phyloP scores from a whole-genome alignment of 1,139 yeast species.

The Magnusiomyces starmeri region DNA sequence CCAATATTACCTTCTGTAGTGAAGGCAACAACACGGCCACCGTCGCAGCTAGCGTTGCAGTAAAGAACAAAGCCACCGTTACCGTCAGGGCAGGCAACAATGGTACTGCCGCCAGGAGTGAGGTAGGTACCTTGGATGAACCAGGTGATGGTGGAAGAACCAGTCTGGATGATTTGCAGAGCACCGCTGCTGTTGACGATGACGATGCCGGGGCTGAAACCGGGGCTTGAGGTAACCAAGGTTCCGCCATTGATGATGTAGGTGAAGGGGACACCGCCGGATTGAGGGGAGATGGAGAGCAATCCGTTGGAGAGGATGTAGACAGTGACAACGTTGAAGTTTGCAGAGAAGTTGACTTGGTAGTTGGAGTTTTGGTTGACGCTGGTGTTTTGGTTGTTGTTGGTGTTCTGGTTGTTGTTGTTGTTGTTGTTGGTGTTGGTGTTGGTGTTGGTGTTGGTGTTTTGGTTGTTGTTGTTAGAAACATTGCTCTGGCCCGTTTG shows the following conservation, averaged over 20 bases:
- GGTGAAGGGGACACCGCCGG: neutral
- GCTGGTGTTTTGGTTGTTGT: neutral
- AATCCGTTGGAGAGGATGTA: neutral
- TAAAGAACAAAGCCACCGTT: neutral
- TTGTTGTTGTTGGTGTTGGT: neutral
- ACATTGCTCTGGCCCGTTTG: neutral
- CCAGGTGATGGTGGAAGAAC: neutral
- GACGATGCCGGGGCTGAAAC: neutral
- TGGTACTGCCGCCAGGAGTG: conserved; percentile 1
- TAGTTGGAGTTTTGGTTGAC: neutral
- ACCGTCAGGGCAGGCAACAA: conserved; percentile 3
- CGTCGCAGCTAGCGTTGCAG: neutral
- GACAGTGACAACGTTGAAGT: neutral
- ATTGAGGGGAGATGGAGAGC: neutral
- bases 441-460: neutral
- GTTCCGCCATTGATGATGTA: neutral
- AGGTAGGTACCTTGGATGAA: neutral
- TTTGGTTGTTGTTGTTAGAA: neutral
- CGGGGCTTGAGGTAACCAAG: neutral
- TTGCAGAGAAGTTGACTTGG: neutral
- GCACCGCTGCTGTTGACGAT: neutral
- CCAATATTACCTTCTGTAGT: neutral
- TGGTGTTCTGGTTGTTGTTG: neutral
- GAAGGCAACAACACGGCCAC: neutral
- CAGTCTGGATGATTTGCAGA: neutral